Conservation (phyloP, 805 yeast genomes). For the Saccharomycopsis sp. region DNA sequence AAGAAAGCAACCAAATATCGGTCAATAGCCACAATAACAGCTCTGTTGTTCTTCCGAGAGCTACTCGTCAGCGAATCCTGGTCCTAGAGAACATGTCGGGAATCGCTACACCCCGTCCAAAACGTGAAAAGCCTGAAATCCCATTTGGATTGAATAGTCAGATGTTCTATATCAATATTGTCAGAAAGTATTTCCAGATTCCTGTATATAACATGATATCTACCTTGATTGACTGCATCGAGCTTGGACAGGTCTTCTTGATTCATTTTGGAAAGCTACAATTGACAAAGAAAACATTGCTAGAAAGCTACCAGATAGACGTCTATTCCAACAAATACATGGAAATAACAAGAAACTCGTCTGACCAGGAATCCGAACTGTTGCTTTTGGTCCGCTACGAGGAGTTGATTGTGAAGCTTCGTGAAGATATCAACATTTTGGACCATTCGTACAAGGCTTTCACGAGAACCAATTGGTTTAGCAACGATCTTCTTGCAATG, state of each 20-base stretch:
- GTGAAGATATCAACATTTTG: slow-evolving; percentile 27
- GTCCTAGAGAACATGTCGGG: slow-evolving; percentile 24
- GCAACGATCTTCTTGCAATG: slow-evolving; percentile 31
- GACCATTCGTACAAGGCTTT: slow-evolving; percentile 33
- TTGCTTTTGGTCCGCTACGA: background rate
- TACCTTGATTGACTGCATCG: slow-evolving; percentile 29
- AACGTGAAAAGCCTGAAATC: slow-evolving; percentile 11
- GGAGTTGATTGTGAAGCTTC: slow-evolving; percentile 29
- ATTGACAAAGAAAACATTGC: background rate
- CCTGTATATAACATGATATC: slow-evolving; percentile 25
- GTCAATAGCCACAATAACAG: background rate
- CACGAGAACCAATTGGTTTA: slow-evolving; percentile 31
- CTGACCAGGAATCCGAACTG: background rate
- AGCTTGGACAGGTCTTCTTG: slow-evolving; percentile 4
- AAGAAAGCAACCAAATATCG: background rate
- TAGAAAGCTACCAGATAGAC: background rate
- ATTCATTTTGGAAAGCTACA: slow-evolving; percentile 5
- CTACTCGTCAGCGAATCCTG: slow-evolving; percentile 12
- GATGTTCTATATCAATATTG: slow-evolving; percentile 26
- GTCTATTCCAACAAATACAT: background rate
- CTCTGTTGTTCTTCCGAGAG: slow-evolving; percentile 8
- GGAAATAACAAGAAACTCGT: background rate
- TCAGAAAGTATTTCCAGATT: slow-evolving; percentile 30
- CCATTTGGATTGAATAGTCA: slow-evolving; percentile 8
- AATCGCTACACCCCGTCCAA: slow-evolving; percentile 31